Evolutionary conservation across 2,329 filamentous ascomycete species (phyloP).

Genomic region (Colletotrichum sp.): DNA sequence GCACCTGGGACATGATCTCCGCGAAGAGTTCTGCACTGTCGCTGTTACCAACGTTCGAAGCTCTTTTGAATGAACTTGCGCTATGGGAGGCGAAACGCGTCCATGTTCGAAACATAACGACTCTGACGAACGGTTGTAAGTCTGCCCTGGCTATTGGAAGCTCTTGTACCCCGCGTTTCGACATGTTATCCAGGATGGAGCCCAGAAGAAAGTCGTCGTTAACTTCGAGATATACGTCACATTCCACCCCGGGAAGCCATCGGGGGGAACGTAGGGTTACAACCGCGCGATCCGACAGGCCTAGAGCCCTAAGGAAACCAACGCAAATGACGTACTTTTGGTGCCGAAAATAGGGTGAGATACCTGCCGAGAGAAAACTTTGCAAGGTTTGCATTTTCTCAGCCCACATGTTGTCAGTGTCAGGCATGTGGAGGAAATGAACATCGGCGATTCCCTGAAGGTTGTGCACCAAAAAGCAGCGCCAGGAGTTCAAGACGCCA

Average conservation of each 20-base stretch:
- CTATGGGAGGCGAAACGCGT: neutral
- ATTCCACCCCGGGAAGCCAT: accelerated
- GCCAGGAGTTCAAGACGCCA: neutral
- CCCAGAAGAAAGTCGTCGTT: neutral
- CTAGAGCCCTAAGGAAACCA: accelerated
- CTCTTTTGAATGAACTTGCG: neutral
- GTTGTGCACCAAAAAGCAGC: neutral
- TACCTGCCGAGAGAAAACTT: neutral
- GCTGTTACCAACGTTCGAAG: accelerated
- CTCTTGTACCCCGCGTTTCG: neutral
- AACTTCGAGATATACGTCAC: neutral
- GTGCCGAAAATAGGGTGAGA: neutral
- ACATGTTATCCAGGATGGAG: neutral
- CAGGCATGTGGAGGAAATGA: neutral
- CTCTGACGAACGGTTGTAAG: neutral
- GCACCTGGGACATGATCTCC: neutral
- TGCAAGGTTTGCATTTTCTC: neutral
- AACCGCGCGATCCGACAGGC: neutral
- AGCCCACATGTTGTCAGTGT: neutral
- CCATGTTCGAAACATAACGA: neutral
- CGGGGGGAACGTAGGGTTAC: accelerated
- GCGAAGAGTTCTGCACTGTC: neutral
- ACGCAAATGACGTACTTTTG: neutral
- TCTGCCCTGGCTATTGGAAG: neutral
- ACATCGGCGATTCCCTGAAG: neutral